phyloP scores from a whole-genome alignment of 192 early-diverging fungal genomes.

The Backusella mclennaniae region DNA sequence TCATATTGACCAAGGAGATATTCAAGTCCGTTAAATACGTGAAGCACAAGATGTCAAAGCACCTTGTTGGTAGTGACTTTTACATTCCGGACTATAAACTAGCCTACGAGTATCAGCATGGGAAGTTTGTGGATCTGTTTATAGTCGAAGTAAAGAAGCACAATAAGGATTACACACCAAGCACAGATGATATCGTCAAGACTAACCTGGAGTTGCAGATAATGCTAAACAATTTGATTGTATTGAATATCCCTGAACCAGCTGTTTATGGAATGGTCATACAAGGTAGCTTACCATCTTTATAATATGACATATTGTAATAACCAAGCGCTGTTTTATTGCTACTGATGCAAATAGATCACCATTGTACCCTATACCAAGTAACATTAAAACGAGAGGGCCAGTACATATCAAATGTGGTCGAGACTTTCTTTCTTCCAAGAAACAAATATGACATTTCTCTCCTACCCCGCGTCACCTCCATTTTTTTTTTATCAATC shows the following conservation, averaged over 20 bases:
- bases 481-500: too few species aligned
- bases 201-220: neutral
- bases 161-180: neutral
- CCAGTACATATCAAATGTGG: too few species aligned
- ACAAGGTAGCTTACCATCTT: neutral
- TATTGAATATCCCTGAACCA: neutral
- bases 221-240: neutral
- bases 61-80: neutral
- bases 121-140: neutral
- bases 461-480: too few species aligned
- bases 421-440: too few species aligned
- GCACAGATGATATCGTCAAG: neutral
- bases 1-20: too few species aligned
- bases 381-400: too few species aligned
- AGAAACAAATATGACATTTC: too few species aligned
- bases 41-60: neutral
- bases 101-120: neutral
- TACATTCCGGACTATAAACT: neutral
- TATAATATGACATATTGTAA: neutral
- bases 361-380: too few species aligned
- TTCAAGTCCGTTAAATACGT: neutral
- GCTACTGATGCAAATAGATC: neutral
- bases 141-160: neutral
- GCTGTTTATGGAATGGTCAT: neutral
- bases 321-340: neutral